These are phyloP conservation scores for Protostelium mycophagum DNA, from an alignment of 78 protist genomes.

Conservation along the genomic window DNA sequence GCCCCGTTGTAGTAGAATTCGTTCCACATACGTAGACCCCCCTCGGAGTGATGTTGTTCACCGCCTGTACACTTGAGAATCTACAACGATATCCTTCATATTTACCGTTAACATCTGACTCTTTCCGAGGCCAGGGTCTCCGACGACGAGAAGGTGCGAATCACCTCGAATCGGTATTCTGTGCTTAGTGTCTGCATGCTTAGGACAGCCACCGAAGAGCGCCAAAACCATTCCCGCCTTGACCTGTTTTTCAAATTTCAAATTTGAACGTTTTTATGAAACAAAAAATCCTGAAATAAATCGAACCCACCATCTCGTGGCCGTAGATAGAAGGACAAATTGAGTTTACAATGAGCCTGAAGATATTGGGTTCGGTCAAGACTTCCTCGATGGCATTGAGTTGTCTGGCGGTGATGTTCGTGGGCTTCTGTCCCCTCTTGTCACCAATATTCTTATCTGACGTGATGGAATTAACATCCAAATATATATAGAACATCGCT, in stretches of 20 bases:
- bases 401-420: conserved; percentile 52
- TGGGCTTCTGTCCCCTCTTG: conserved; percentile 4
- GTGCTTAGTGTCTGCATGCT: conserved; percentile 13
- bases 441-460: conserved; percentile 26
- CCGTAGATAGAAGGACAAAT: conserved; percentile 96
- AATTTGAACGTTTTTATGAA: not conserved
- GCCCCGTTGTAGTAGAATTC: conserved; percentile 91
- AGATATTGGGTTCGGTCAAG: conserved; percentile 38
- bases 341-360: conserved; percentile 87
- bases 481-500: conserved; percentile 42
- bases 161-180: conserved; percentile 81
- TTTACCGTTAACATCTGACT: conserved; percentile 88
- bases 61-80: too few species aligned
- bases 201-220: conserved; percentile 90
- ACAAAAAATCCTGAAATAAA: conserved; percentile 19
- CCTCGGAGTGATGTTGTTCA: conserved; percentile 78
- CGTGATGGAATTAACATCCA: conserved; percentile 73
- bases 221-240: conserved; percentile 95
- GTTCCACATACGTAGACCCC: conserved; percentile 99
- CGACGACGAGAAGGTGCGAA: conserved; percentile 94
- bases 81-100: too few species aligned
- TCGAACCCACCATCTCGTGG: conserved; percentile 90
- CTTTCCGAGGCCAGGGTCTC: conserved; percentile 99
- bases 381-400: conserved; percentile 70
- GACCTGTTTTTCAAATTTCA: conserved; percentile 35